phyloP scores from a whole-genome alignment of 768 basidiomycete species.

The Psilocybe tampanensis region DNA sequence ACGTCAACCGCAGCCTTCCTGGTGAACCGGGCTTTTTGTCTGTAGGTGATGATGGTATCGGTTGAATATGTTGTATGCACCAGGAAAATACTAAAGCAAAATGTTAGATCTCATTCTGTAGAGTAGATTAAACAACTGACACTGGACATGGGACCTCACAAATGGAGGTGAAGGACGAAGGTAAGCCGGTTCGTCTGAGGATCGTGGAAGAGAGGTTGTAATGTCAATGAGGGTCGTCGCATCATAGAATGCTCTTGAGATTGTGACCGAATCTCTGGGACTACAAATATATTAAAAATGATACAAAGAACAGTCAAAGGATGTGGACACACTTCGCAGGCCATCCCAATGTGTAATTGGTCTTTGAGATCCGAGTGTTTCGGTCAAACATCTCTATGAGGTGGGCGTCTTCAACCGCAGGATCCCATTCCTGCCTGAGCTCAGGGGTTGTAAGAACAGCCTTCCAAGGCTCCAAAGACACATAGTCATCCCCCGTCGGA shows the following conservation, averaged over 20 bases:
- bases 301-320: not conserved
- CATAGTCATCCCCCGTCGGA: constrained; percentile 58
- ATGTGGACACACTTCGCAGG: constrained; percentile 80
- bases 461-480: constrained; percentile 78
- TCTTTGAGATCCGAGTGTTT: constrained; percentile 83
- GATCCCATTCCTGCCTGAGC: constrained; percentile 90
- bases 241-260: constrained; percentile 85
- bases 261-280: constrained; percentile 92
- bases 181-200: constrained; percentile 88
- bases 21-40: constrained; percentile 34
- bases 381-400: constrained; percentile 87
- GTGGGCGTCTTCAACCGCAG: constrained; percentile 84
- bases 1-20: constrained; percentile 73
- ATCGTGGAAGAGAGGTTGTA: constrained; percentile 91
- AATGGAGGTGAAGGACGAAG: constrained; percentile 90
- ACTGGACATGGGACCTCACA: constrained; percentile 82
- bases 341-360: constrained; percentile 93
- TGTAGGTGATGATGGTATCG: constrained; percentile 31
- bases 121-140: constrained; percentile 36
- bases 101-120: constrained; percentile 15
- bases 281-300: constrained; percentile 37
- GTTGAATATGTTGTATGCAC: constrained; percentile 79
- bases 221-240: constrained; percentile 84
- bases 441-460: constrained; percentile 85
- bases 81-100: constrained; percentile 74